phyloP scores from a whole-genome alignment of 257 asterid genomes.

The Rubia yunnanensis region DNA sequence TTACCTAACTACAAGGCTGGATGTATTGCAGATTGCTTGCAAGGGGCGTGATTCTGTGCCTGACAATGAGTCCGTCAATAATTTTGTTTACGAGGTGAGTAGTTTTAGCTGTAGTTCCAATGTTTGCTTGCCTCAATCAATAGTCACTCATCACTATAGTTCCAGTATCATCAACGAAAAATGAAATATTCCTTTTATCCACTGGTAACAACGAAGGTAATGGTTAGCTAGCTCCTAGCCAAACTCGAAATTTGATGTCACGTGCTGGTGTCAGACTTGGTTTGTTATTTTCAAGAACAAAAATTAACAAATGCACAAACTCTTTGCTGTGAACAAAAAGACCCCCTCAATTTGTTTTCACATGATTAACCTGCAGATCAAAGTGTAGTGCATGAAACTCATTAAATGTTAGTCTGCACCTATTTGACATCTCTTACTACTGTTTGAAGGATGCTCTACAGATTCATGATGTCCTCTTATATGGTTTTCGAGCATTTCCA shows the following conservation, averaged over 20 bases:
- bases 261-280: neutral
- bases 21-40: conserved; percentile 67
- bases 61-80: conserved; percentile 78
- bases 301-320: neutral
- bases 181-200: neutral
- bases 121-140: neutral
- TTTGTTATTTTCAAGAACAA: neutral
- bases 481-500: neutral
- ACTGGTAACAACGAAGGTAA: neutral
- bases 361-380: neutral
- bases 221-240: neutral
- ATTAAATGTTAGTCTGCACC: neutral
- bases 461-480: neutral
- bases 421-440: neutral
- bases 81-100: conserved; percentile 78
- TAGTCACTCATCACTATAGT: neutral
- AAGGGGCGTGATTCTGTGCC: conserved; percentile 99
- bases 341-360: neutral
- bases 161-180: no score
- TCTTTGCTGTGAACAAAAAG: neutral
- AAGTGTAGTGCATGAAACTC: neutral
- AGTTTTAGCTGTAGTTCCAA: neutral
- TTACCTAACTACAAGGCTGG: conserved; percentile 6
- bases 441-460: neutral
- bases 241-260: neutral